Conservation (phyloP, 495 filamentous ascomycete genomes). For the Hypoxylon trugodes region DNA sequence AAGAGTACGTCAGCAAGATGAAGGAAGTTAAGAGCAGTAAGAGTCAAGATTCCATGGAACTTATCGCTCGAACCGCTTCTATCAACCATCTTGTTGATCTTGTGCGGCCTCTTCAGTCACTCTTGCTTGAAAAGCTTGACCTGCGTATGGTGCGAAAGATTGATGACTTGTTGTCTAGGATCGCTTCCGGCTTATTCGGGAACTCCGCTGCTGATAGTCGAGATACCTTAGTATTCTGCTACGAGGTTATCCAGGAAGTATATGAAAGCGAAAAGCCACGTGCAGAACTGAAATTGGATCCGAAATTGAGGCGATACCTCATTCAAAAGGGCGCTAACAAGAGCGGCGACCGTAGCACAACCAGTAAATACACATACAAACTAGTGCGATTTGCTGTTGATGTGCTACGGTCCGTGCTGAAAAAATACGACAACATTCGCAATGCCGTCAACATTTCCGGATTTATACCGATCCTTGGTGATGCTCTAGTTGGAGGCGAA, state of each 20-base stretch:
- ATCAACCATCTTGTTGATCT: slow-evolving; percentile 76
- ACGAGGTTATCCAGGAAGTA: slow-evolving; percentile 87
- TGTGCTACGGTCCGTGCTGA: slow-evolving; percentile 78
- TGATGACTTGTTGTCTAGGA: slow-evolving; percentile 86
- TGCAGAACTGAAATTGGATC: slow-evolving; percentile 58
- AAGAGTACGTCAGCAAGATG: slow-evolving; percentile 94
- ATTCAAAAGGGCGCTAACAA: slow-evolving; percentile 78
- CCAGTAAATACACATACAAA: slow-evolving; percentile 82
- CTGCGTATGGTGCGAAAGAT: slow-evolving; percentile 82
- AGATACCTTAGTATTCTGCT: slow-evolving; percentile 88
- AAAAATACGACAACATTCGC: slow-evolving; percentile 80
- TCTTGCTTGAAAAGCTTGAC: slow-evolving; percentile 84
- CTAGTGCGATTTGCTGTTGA: slow-evolving; percentile 87
- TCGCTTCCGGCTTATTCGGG: slow-evolving; percentile 79
- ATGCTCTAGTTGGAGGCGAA: slow-evolving; percentile 79
- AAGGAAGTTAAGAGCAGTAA: slow-evolving; percentile 98
- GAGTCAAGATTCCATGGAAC: slow-evolving; percentile 96
- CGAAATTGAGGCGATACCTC: slow-evolving; percentile 74
- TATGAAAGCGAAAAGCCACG: slow-evolving; percentile 67
- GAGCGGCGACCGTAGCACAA: slow-evolving; percentile 68
- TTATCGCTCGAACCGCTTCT: slow-evolving; percentile 82
- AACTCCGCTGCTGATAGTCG: slow-evolving; percentile 79
- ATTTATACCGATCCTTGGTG: slow-evolving; percentile 88
- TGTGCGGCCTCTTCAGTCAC: slow-evolving; percentile 74
- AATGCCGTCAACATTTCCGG: slow-evolving; percentile 80